Percentiles rank a stretch among this genome's conserved stretches.
phyloP scores from a whole-genome alignment of 1,284 basidiomycete genomes.

The Puccinia polysora region DNA sequence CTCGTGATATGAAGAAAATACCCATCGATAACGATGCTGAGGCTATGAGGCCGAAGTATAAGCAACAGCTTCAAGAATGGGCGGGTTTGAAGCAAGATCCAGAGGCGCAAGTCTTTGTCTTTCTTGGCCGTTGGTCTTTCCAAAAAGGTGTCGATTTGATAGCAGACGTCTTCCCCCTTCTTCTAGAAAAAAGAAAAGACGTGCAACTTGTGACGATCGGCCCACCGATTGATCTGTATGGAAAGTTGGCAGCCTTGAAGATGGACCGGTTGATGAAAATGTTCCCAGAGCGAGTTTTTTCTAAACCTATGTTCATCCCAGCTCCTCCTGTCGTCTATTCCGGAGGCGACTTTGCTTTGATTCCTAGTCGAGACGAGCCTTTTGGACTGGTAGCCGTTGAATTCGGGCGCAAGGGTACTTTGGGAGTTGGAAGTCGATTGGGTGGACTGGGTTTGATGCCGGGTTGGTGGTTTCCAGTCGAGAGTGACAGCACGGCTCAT shows the following conservation, averaged over 20 bases:
- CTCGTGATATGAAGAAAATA: slow-evolving; percentile 67
- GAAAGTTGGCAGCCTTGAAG: slow-evolving; percentile 87
- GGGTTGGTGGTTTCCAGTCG: slow-evolving; percentile 69
- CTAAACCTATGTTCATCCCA: slow-evolving; percentile 85
- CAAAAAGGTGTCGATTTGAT: slow-evolving; percentile 86
- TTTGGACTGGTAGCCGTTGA: slow-evolving; percentile 91
- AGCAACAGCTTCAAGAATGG: slow-evolving; percentile 88
- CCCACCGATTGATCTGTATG: slow-evolving; percentile 86
- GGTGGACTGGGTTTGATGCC: slow-evolving; percentile 93
- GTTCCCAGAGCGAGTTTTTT: slow-evolving; percentile 83
- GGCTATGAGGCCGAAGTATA: slow-evolving; percentile 77
- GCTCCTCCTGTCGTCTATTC: slow-evolving; percentile 84
- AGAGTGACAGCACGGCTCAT: slow-evolving; percentile 79
- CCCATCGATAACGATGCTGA: slow-evolving; percentile 72
- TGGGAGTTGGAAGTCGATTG: slow-evolving; percentile 84
- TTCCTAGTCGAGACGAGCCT: slow-evolving; percentile 73
- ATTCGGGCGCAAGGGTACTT: slow-evolving; percentile 86
- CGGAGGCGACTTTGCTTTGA: slow-evolving; percentile 86
- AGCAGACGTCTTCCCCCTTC: slow-evolving; percentile 80
- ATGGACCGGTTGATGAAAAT: slow-evolving; percentile 84
- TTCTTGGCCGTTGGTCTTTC: slow-evolving; percentile 93
- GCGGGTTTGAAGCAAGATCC: slow-evolving; percentile 83
- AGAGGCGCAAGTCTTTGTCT: slow-evolving; percentile 80
- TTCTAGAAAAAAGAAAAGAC: slow-evolving; percentile 76
- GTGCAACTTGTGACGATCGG: slow-evolving; percentile 83